Evolutionary conservation across 768 basidiomycete genomes (phyloP).

Genomic region (Lentinula edodes): DNA sequence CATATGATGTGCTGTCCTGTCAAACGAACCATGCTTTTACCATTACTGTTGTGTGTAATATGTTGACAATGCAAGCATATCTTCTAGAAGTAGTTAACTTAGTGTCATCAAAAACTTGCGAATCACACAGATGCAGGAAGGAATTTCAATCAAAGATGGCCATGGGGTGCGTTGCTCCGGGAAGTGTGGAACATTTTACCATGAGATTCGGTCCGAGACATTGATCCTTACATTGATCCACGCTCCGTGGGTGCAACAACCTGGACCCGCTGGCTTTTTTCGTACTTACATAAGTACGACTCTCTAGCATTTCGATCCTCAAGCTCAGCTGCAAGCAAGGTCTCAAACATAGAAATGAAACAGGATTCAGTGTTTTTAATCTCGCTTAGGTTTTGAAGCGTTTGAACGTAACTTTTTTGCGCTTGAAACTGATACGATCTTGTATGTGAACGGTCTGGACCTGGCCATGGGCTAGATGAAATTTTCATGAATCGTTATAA

Average conservation of each 20-base stretch:
- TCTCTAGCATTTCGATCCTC: not conserved
- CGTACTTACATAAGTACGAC: too few species aligned
- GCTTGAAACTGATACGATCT: not conserved
- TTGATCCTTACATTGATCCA: too few species aligned
- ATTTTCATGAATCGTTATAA: not conserved
- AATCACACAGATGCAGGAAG: too few species aligned
- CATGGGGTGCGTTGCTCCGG: too few species aligned
- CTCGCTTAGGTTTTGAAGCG: not conserved
- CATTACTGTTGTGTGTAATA: not conserved
- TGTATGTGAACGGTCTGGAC: not conserved
- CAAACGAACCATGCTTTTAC: not conserved
- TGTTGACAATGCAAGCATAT: not conserved
- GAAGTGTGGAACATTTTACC: too few species aligned
- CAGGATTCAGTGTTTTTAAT: not conserved
- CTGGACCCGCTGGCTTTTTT: too few species aligned
- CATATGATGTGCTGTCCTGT: not conserved
- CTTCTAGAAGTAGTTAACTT: too few species aligned
- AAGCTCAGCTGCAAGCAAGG: too few species aligned
- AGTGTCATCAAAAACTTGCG: too few species aligned
- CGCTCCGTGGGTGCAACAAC: too few species aligned
- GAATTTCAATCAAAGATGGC: too few species aligned
- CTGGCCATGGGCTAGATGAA: not conserved
- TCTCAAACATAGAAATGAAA: not conserved
- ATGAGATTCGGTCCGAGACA: too few species aligned
- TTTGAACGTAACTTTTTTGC: not conserved